These are phyloP conservation scores for Pleurostoma richardsiae DNA, from an alignment of 2,329 filamentous ascomycete genomes.

Conservation along the genomic window DNA sequence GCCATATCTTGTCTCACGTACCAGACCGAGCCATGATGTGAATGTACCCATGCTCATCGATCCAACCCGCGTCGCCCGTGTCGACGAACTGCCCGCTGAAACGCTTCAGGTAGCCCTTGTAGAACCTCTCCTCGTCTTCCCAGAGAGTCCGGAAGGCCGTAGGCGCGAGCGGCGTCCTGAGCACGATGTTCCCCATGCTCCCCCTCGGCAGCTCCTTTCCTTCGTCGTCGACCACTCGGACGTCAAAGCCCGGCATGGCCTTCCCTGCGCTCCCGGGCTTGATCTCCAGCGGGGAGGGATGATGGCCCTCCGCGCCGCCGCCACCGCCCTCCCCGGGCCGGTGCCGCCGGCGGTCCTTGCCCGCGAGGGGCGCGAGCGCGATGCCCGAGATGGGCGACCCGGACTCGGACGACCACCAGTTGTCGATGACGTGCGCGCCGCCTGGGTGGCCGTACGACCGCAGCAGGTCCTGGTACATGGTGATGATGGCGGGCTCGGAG, in stretches of 20 bases:
- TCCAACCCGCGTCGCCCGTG: slow-evolving; percentile 84
- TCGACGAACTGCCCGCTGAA: slow-evolving; percentile 83
- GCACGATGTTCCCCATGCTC: slow-evolving; percentile 86
- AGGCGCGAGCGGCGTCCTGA: slow-evolving; percentile 76
- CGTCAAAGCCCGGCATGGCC: slow-evolving; percentile 86
- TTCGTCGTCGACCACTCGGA: slow-evolving; percentile 75
- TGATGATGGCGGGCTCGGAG: slow-evolving; percentile 80
- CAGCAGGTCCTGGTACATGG: slow-evolving; percentile 73
- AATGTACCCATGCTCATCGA: slow-evolving; percentile 68
- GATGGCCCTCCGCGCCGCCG: too few species aligned
- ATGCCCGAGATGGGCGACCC: slow-evolving; percentile 55
- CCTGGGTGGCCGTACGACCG: slow-evolving; percentile 57
- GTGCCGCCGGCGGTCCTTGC: slow-evolving; percentile 40
- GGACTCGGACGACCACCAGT: slow-evolving; percentile 58
- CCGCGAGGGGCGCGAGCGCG: slow-evolving; percentile 52
- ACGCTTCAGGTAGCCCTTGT: slow-evolving; percentile 75
- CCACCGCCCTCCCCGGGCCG: slow-evolving; percentile 12
- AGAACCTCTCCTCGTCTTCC: slow-evolving; percentile 81
- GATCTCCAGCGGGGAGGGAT: slow-evolving; percentile 47
- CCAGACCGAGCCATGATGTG: slow-evolving; percentile 54
- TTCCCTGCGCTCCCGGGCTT: slow-evolving; percentile 87
- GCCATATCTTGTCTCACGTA: slow-evolving; percentile 5
- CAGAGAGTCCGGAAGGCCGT: slow-evolving; percentile 84
- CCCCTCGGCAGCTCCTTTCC: slow-evolving; percentile 67
- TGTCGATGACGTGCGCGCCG: slow-evolving; percentile 54